A percentile compares a stretch with the other conserved stretches of the same genome.
phyloP scores from a whole-genome alignment of 495 filamentous ascomycete species.

The Sporormia fimetaria region DNA sequence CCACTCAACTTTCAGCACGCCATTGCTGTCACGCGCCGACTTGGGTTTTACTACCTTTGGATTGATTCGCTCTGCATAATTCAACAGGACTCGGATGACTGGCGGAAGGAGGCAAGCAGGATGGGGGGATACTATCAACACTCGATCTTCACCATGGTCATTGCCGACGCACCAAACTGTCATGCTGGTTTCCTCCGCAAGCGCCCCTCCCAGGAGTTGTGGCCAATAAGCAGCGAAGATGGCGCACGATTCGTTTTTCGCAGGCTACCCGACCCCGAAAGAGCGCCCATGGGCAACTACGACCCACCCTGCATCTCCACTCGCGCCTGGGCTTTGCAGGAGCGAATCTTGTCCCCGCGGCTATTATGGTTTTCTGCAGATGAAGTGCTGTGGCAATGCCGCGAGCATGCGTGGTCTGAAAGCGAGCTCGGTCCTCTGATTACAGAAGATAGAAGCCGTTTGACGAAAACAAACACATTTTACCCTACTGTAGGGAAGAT shows the following conservation, averaged over 20 bases:
- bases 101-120: constrained; percentile 31
- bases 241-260: not conserved
- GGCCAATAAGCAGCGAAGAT: not conserved
- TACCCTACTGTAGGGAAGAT: no score
- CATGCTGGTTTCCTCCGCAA: not conserved
- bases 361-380: constrained; percentile 8
- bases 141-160: constrained; percentile 31
- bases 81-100: constrained; percentile 35
- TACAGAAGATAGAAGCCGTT: no score
- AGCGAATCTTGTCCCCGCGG: not conserved
- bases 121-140: constrained; percentile 36
- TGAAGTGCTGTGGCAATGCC: constrained; percentile 2
- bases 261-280: not conserved
- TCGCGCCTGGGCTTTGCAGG: constrained; percentile 6
- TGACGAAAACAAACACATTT: no score
- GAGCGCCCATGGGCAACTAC: not conserved
- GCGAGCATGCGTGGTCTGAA: no score
- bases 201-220: constrained; percentile 4
- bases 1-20: constrained; percentile 32
- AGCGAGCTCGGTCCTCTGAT: no score
- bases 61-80: constrained; percentile 39
- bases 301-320: no score
- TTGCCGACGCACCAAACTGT: not conserved
- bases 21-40: constrained; percentile 23
- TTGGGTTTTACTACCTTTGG: constrained; percentile 36